A percentile compares a stretch with the other conserved stretches of the same genome.
phyloP scores from a whole-genome alignment of 2,329 filamentous ascomycete species.

The Rhynchosporium graminicola region DNA sequence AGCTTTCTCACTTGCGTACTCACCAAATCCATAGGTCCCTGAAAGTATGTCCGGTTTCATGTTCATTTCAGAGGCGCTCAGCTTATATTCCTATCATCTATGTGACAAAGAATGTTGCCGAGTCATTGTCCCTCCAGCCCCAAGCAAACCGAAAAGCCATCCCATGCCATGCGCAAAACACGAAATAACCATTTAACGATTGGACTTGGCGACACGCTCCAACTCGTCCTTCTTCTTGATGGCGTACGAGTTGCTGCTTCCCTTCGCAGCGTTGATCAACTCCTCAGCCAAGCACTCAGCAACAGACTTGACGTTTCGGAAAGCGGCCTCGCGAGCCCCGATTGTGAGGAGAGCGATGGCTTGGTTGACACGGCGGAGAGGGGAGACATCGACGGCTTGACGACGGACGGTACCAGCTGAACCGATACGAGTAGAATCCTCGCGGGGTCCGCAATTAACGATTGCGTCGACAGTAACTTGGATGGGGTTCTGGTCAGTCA shows the following conservation, averaged over 20 bases:
- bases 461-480: slow-evolving; percentile 99
- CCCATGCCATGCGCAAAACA: slow-evolving; percentile 39
- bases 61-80: slow-evolving; percentile 23
- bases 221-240: slow-evolving; percentile 99
- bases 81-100: slow-evolving; percentile 36
- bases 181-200: slow-evolving; percentile 75
- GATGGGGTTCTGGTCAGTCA: slow-evolving; percentile 99
- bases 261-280: slow-evolving; percentile 99
- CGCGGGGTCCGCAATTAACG: slow-evolving; percentile 99
- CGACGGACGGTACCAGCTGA: slow-evolving; percentile 99
- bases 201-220: slow-evolving; percentile 99
- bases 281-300: slow-evolving; percentile 99
- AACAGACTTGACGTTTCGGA: slow-evolving; percentile 99
- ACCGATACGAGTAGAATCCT: slow-evolving; percentile 99
- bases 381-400: slow-evolving; percentile 99
- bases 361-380: slow-evolving; percentile 99
- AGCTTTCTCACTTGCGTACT: not conserved
- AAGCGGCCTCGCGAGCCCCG: slow-evolving; percentile 96
- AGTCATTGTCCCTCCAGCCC: slow-evolving; percentile 33
- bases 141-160: slow-evolving; percentile 40
- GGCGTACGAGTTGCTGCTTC: slow-evolving; percentile 99
- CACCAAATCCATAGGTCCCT: not conserved
- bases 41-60: slow-evolving; percentile 5
- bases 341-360: slow-evolving; percentile 98
- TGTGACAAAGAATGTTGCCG: slow-evolving; percentile 41